phyloP scores from a whole-genome alignment of 192 early-diverging fungal genomes.

The Entomortierella beljakovae region DNA sequence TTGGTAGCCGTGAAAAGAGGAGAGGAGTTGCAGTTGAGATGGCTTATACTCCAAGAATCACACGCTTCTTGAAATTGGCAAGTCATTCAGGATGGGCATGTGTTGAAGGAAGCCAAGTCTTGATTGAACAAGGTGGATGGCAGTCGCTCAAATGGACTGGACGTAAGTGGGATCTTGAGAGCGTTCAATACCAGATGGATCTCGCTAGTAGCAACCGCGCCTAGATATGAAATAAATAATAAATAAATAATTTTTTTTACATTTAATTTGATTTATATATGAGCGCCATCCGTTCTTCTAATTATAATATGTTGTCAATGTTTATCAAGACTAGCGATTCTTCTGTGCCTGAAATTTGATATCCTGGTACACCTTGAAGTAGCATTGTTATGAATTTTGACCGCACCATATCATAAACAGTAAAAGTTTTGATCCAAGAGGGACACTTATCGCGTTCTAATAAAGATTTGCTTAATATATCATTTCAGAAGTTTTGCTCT shows the following conservation, averaged over 20 bases:
- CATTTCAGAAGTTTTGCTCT: too few species aligned
- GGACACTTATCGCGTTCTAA: too few species aligned
- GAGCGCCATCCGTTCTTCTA: too few species aligned
- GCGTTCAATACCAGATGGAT: constrained; percentile 38
- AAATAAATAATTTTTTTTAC: constrained; percentile 1
- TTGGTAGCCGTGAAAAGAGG: constrained; percentile 55
- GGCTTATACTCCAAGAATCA: constrained; percentile 93
- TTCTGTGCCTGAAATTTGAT: too few species aligned
- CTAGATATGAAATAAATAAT: background rate
- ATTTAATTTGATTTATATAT: too few species aligned
- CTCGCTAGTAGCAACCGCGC: constrained; percentile 17
- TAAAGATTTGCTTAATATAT: too few species aligned
- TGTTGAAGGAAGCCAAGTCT: constrained; percentile 88
- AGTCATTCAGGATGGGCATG: constrained; percentile 67
- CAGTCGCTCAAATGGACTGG: constrained; percentile 94
- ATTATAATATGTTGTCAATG: too few species aligned
- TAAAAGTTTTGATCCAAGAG: too few species aligned
- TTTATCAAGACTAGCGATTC: too few species aligned
- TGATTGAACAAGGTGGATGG: constrained; percentile 92
- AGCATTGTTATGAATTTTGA: too few species aligned
- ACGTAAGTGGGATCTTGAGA: constrained; percentile 44
- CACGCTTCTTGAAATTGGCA: constrained; percentile 79
- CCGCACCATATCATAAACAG: too few species aligned
- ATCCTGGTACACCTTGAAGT: too few species aligned
- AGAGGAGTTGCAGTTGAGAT: constrained; percentile 89